Conservation (phyloP, 2,329 filamentous ascomycete genomes). For the Cladosporium sp. region DNA sequence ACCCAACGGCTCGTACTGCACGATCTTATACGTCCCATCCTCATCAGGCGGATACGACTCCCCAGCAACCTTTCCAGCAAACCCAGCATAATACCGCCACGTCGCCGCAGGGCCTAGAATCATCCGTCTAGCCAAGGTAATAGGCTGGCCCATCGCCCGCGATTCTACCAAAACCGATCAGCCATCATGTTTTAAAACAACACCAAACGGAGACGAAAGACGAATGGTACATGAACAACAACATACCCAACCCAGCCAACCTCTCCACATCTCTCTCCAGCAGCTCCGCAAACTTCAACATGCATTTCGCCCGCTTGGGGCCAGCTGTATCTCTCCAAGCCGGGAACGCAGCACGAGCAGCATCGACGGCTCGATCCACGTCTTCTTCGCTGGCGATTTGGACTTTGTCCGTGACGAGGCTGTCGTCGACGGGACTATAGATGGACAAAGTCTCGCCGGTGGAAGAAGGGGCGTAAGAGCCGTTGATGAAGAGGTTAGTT, state of each 20-base stretch:
- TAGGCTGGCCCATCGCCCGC: constrained; percentile 51
- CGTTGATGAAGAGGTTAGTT: constrained; percentile 36
- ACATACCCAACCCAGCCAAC: constrained; percentile 43
- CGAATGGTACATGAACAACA: no score
- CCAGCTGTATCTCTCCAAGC: constrained; percentile 61
- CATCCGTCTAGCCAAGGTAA: constrained; percentile 33
- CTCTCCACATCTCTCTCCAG: constrained; percentile 46
- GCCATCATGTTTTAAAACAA: no score
- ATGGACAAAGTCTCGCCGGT: constrained; percentile 45
- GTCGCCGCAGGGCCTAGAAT: constrained; percentile 21
- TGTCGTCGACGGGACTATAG: constrained; percentile 48
- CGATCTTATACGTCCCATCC: constrained; percentile 27
- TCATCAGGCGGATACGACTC: constrained; percentile 24
- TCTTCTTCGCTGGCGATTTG: constrained; percentile 49
- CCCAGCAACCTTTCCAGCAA: constrained; percentile 26
- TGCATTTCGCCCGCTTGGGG: constrained; percentile 61
- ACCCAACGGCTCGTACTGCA: constrained; percentile 38
- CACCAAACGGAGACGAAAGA: no score
- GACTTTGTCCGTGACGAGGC: constrained; percentile 48
- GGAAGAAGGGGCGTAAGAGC: constrained; percentile 22
- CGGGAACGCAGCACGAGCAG: constrained; percentile 62
- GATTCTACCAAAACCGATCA: constrained; percentile 47
- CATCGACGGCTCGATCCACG: constrained; percentile 52
- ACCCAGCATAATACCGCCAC: constrained; percentile 25
- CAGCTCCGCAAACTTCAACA: constrained; percentile 58